phyloP scores from a whole-genome alignment of 139 green algal species.

The Chlorella sp. region DNA sequence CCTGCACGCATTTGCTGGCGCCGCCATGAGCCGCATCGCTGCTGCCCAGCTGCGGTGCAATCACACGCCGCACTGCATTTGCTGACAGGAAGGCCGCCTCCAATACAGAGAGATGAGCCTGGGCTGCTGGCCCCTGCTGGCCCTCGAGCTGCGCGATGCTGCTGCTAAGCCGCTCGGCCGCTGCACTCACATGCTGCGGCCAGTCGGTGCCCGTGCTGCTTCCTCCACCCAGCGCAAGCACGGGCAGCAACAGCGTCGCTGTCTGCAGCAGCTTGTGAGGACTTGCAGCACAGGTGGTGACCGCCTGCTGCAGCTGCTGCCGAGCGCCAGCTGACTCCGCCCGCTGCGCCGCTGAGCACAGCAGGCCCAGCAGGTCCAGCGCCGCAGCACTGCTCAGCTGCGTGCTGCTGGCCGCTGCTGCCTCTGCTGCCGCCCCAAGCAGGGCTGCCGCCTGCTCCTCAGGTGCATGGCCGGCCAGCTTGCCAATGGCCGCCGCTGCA shows the following conservation, averaged over 20 bases:
- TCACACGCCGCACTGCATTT: conserved; percentile 4
- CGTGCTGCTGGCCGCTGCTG: not conserved
- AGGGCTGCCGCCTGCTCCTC: not conserved
- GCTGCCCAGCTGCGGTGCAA: conserved; percentile 22
- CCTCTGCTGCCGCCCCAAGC: not conserved
- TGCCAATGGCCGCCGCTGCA: not conserved
- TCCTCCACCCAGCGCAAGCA: not conserved
- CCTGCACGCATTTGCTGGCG: not conserved
- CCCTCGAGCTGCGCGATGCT: conserved; percentile 5
- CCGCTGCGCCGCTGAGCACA: conserved; percentile 20
- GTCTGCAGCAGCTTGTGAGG: not conserved
- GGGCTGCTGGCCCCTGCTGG: not conserved
- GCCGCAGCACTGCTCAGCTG: not conserved
- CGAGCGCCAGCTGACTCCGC: not conserved
- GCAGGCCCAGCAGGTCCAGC: not conserved
- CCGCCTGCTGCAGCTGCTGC: not conserved
- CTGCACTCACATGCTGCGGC: not conserved
- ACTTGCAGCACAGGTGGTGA: not conserved
- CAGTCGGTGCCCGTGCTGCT: not conserved
- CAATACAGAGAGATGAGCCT: not conserved
- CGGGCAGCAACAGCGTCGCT: conserved; percentile 15
- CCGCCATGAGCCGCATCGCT: not conserved
- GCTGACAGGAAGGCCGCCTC: conserved; percentile 5
- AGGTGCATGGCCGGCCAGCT: conserved; percentile 11
- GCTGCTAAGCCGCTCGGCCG: not conserved